Evolutionary conservation across 208 protist species (phyloP).

Genomic region (Trypanosoma vivax): DNA sequence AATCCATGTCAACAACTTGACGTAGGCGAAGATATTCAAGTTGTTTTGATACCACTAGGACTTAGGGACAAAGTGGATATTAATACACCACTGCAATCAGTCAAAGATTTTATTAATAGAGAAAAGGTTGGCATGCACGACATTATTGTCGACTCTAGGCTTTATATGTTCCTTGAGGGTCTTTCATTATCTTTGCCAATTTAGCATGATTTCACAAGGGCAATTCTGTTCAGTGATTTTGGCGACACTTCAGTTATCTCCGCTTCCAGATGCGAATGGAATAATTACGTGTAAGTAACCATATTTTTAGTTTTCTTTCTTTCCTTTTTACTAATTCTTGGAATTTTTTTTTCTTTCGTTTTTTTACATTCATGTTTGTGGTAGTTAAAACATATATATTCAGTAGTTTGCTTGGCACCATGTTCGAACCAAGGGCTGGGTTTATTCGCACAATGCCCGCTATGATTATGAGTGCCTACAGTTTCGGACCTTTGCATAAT

Average conservation of each 20-base stretch:
- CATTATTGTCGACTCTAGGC: conserved; percentile 51
- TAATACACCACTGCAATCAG: conserved; percentile 12
- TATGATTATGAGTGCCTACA: no score
- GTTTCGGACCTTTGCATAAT: no score
- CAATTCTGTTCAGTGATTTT: background rate
- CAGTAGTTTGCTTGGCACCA: background rate
- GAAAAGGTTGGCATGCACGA: conserved; percentile 19
- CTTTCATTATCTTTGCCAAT: conserved; percentile 8
- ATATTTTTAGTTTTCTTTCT: background rate
- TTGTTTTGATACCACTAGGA: conserved; percentile 50
- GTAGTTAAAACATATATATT: background rate
- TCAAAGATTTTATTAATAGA: conserved; percentile 24
- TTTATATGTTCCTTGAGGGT: conserved; percentile 52
- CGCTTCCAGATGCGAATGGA: no score
- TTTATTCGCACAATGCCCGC: no score
- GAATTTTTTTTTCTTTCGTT: conserved; percentile 22
- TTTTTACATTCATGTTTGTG: conserved; percentile 15
- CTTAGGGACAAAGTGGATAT: background rate
- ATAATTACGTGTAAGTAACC: no score
- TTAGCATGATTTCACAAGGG: background rate
- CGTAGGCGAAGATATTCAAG: conserved; percentile 72
- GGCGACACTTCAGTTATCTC: no score
- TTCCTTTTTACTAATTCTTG: background rate
- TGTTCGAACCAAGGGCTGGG: no score
- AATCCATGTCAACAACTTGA: conserved; percentile 52